These are phyloP conservation scores for Paramyrothecium roridum DNA, from an alignment of 2,329 filamentous ascomycete species.

Conservation along the genomic window DNA sequence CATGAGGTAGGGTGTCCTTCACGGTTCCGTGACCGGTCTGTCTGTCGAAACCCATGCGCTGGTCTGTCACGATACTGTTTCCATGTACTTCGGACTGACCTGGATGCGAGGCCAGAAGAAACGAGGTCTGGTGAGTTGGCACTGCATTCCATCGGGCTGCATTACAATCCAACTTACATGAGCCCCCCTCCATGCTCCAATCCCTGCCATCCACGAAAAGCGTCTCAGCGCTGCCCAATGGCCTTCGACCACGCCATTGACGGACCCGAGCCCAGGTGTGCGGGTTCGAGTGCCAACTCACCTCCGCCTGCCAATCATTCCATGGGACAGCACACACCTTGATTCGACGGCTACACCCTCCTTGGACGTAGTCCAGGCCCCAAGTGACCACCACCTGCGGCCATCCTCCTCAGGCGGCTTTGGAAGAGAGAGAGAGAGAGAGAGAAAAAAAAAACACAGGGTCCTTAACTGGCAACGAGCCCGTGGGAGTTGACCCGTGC, in stretches of 20 bases:
- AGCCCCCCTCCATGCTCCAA: not conserved
- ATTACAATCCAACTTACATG: not conserved
- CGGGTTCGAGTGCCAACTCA: not conserved
- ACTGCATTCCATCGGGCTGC: conserved; percentile 15
- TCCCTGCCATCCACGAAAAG: not conserved
- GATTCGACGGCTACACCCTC: not conserved
- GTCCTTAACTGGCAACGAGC: too few relatives aligned
- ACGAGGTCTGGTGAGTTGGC: conserved; percentile 20
- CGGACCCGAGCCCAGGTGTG: not conserved
- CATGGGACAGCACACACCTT: not conserved
- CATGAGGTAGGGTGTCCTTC: too few relatives aligned
- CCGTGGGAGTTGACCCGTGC: too few relatives aligned
- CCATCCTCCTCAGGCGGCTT: not conserved
- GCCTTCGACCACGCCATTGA: not conserved
- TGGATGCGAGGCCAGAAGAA: not conserved
- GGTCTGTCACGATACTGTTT: too few relatives aligned
- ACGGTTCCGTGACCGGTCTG: too few relatives aligned
- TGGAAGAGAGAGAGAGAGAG: too few relatives aligned
- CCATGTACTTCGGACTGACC: too few relatives aligned
- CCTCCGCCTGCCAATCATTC: not conserved
- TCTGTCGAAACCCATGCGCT: too few relatives aligned
- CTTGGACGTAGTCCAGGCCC: not conserved
- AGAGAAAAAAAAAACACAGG: too few relatives aligned
- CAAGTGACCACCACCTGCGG: not conserved
- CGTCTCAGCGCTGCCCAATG: not conserved